Percentiles rank a stretch among this genome's conserved stretches.
phyloP scores from a whole-genome alignment of 1,139 yeast genomes.

The Taphrina confusa region DNA sequence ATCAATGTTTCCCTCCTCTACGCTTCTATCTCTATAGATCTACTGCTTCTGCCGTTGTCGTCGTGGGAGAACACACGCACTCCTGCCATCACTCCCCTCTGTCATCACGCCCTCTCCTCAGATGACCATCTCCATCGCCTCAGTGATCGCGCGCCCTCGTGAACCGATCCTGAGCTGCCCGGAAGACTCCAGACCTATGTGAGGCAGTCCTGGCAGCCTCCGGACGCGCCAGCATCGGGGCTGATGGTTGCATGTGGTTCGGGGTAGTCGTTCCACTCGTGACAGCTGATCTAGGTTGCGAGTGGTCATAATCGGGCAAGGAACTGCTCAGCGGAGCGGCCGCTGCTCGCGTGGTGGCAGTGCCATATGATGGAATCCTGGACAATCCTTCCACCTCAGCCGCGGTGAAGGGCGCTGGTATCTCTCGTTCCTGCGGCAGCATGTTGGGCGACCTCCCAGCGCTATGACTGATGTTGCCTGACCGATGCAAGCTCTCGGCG shows the following conservation, averaged over 20 bases:
- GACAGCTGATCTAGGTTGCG: slow-evolving; percentile 3
- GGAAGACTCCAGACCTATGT: slow-evolving; percentile 23
- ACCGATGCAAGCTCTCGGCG: slow-evolving; percentile 2
- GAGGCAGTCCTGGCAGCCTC: slow-evolving; percentile 30
- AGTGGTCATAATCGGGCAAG: slow-evolving; percentile 25
- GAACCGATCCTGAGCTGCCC: slow-evolving; percentile 32
- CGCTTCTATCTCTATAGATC: too few relatives aligned
- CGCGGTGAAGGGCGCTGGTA: slow-evolving; percentile 27
- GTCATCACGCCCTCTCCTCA: too few relatives aligned
- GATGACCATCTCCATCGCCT: too few relatives aligned
- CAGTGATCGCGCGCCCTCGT: slow-evolving; percentile 30
- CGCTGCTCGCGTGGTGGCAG: slow-evolving; percentile 32
- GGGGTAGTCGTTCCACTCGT: slow-evolving; percentile 26
- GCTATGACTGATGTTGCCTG: background rate
- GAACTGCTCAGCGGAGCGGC: slow-evolving; percentile 27
- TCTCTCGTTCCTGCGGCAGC: slow-evolving; percentile 8
- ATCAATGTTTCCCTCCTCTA: too few relatives aligned
- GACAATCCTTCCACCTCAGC: slow-evolving; percentile 18
- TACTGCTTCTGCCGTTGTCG: too few relatives aligned
- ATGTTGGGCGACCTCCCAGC: slow-evolving; percentile 1
- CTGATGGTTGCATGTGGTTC: background rate
- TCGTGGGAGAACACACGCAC: too few relatives aligned
- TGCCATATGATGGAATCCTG: slow-evolving; percentile 26
- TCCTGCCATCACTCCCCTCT: too few relatives aligned
- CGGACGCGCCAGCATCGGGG: slow-evolving; percentile 20